Percentiles rank a stretch among this genome's conserved stretches.
Conservation (phyloP, 1,139 yeast genomes). For the Hyphopichia burtonii region DNA sequence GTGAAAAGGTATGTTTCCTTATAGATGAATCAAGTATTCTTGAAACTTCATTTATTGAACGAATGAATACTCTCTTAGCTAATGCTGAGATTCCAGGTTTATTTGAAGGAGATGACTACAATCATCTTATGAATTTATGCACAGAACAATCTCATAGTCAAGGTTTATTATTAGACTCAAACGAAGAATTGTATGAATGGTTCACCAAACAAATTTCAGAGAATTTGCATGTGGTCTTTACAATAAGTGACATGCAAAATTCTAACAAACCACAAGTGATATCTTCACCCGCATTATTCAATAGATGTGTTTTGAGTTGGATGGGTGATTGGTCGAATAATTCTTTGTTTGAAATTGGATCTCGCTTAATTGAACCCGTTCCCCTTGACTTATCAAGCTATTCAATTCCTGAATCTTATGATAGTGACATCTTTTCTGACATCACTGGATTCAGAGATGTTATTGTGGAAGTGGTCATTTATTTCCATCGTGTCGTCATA, state of each 20-base stretch:
- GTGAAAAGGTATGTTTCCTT: conserved; percentile 68
- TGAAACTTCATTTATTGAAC: conserved; percentile 78
- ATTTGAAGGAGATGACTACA: conserved; percentile 73
- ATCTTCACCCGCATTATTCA: conserved; percentile 87
- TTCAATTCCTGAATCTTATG: conserved; percentile 24
- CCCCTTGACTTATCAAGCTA: conserved; percentile 55
- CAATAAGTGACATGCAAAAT: conserved; percentile 57
- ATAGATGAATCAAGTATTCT: conserved; percentile 79
- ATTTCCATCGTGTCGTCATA: conserved; percentile 37
- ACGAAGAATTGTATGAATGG: conserved; percentile 77
- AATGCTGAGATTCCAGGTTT: conserved; percentile 92
- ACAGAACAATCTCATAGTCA: conserved; percentile 56
- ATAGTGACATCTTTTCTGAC: conserved; percentile 14
- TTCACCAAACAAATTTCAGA: conserved; percentile 65
- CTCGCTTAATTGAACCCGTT: conserved; percentile 36
- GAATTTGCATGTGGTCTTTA: conserved; percentile 82
- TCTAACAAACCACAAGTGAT: conserved; percentile 41
- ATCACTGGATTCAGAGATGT: conserved; percentile 38
- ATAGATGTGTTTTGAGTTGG: conserved; percentile 88
- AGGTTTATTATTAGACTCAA: conserved; percentile 64
- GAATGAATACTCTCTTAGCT: conserved; percentile 89
- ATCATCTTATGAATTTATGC: conserved; percentile 54
- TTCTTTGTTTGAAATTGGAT: conserved; percentile 53
- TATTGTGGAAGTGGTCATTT: conserved; percentile 47
- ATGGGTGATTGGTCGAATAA: conserved; percentile 77